Percentiles rank a stretch among this genome's conserved stretches.
Evolutionary conservation across 352 stramenopile genomes (phyloP).

Genomic region (Phytopythium vexans): DNA sequence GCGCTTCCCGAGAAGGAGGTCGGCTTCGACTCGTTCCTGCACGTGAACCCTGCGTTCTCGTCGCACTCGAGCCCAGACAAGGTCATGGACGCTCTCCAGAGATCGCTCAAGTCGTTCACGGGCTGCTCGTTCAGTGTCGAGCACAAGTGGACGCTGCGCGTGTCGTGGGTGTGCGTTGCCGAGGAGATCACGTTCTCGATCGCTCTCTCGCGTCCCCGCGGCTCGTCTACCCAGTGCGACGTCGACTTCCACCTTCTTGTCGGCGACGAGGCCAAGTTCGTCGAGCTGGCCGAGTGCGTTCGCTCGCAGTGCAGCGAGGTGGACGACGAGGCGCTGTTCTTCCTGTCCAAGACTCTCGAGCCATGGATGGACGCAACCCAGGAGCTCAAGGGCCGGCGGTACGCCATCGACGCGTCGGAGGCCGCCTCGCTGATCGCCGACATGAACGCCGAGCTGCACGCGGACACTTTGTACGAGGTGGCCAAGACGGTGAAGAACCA

Average conservation of each 20-base stretch:
- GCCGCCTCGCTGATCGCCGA: slow-evolving; percentile 48
- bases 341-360: slow-evolving; percentile 45
- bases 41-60: slow-evolving; percentile 51
- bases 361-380: slow-evolving; percentile 56
- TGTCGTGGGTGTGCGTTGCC: slow-evolving; percentile 56
- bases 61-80: slow-evolving; percentile 29
- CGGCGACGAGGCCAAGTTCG: slow-evolving; percentile 58
- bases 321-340: slow-evolving; percentile 54
- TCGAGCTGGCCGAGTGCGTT: slow-evolving; percentile 48
- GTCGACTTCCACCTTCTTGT: slow-evolving; percentile 51
- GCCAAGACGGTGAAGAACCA: slow-evolving; percentile 64
- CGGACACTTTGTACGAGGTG: slow-evolving; percentile 60
- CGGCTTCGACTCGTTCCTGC: slow-evolving; percentile 36
- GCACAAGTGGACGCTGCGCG: slow-evolving; percentile 40
- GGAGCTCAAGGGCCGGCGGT: slow-evolving; percentile 42
- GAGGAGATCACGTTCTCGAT: slow-evolving; percentile 62
- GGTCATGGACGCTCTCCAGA: slow-evolving; percentile 54
- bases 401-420: slow-evolving; percentile 51
- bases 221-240: slow-evolving; percentile 27
- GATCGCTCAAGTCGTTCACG: slow-evolving; percentile 30
- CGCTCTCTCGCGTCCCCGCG: slow-evolving; percentile 37
- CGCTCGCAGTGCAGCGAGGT: slow-evolving; percentile 51
- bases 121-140: slow-evolving; percentile 34
- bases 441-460: slow-evolving; percentile 56
- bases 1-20: slow-evolving; percentile 55